Conservation (phyloP, 495 filamentous ascomycete genomes). For the Annulohypoxylon maeteangense region DNA sequence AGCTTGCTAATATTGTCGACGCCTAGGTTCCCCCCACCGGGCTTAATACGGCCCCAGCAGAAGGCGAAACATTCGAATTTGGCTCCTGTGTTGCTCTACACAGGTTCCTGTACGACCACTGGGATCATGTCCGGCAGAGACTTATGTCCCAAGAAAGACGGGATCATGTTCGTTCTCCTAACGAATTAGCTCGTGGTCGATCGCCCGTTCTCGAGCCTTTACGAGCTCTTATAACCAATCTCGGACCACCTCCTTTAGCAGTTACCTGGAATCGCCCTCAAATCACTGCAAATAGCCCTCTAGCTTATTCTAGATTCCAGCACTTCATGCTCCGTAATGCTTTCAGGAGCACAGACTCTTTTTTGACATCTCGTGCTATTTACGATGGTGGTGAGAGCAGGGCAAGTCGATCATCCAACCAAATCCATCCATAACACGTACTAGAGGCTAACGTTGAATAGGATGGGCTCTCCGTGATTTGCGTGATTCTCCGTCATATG, state of each 20-base stretch:
- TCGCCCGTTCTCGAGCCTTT: constrained; percentile 63
- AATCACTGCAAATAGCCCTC: constrained; percentile 66
- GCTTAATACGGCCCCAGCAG: constrained; percentile 45
- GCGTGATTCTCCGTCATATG: constrained; percentile 71
- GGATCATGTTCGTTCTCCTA: constrained; percentile 61
- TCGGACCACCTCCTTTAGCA: constrained; percentile 71
- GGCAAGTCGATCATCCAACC: constrained; percentile 38
- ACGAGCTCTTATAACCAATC: constrained; percentile 67
- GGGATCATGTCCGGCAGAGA: constrained; percentile 72
- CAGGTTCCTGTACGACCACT: constrained; percentile 74
- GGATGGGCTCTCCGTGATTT: constrained; percentile 73
- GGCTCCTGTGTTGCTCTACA: constrained; percentile 72
- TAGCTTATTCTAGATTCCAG: constrained; percentile 72
- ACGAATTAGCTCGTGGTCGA: constrained; percentile 56
- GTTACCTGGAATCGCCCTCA: constrained; percentile 71
- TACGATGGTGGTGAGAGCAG: constrained; percentile 76
- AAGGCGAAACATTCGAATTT: constrained; percentile 70
- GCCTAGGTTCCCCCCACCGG: constrained; percentile 53
- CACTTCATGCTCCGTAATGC: constrained; percentile 76
- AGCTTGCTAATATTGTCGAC: constrained; percentile 22
- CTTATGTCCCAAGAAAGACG: constrained; percentile 66
- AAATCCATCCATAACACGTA: neutral
- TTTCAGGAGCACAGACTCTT: constrained; percentile 68
- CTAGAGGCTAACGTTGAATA: constrained; percentile 28
- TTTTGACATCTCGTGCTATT: constrained; percentile 67